These are phyloP conservation scores for Leishmania mexicana DNA, from an alignment of 208 protist species.

Conservation along the genomic window DNA sequence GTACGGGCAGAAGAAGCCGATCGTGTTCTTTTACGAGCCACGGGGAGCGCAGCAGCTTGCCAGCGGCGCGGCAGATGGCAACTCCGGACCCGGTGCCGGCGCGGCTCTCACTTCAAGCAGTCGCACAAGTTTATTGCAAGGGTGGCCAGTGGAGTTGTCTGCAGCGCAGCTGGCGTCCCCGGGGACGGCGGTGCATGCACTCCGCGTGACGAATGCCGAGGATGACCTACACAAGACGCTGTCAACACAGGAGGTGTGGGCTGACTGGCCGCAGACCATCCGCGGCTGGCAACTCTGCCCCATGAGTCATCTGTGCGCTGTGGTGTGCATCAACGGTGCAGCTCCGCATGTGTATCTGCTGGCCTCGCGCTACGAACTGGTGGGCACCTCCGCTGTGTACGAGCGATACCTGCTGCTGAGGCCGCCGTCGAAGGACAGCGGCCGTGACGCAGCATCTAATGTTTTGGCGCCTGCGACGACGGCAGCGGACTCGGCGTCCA, in stretches of 20 bases:
- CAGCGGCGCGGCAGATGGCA: not conserved
- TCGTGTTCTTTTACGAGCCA: slow-evolving; percentile 30
- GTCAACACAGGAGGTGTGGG: slow-evolving; percentile 20
- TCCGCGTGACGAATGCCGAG: slow-evolving; percentile 24
- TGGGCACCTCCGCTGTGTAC: slow-evolving; percentile 47
- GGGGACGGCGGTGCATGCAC: slow-evolving; percentile 7
- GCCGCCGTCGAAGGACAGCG: not conserved
- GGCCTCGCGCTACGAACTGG: slow-evolving; percentile 45
- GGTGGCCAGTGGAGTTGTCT: slow-evolving; percentile 18
- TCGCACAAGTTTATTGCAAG: not conserved
- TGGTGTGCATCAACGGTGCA: slow-evolving; percentile 12
- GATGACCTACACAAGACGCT: slow-evolving; percentile 17
- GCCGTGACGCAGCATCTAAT: not conserved
- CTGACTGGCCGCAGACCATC: slow-evolving; percentile 40
- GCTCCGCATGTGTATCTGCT: slow-evolving; percentile 16
- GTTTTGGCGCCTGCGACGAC: not conserved
- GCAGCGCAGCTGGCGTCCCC: slow-evolving; percentile 3
- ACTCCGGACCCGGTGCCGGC: not conserved
- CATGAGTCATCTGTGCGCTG: slow-evolving; percentile 34
- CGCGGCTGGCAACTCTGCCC: slow-evolving; percentile 45
- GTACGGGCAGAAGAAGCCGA: slow-evolving; percentile 17
- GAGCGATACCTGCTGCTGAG: slow-evolving; percentile 45
- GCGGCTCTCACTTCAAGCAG: not conserved
- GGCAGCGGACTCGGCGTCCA: slow-evolving; percentile 1
- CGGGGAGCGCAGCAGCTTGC: slow-evolving; percentile 5